phyloP scores from a whole-genome alignment of 148 eudicot species.

The Vaccinium myrtillus region DNA sequence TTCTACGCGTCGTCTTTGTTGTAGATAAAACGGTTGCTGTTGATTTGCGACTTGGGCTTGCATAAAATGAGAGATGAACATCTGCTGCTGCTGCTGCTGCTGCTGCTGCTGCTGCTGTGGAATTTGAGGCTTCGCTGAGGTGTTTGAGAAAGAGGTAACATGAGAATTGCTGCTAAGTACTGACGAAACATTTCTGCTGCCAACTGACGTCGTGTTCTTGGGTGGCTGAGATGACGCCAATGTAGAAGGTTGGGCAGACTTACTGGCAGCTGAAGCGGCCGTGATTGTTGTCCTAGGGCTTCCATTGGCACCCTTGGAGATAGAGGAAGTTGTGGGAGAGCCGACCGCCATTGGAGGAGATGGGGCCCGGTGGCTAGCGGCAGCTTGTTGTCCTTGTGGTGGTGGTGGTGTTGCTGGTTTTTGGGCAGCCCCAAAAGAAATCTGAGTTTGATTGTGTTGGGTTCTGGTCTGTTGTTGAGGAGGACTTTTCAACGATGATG shows the following conservation, averaged over 20 bases:
- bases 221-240: slow-evolving; percentile 53
- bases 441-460: slow-evolving; percentile 70
- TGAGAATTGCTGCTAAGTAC: slow-evolving; percentile 68
- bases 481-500: slow-evolving; percentile 48
- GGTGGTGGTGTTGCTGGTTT: slow-evolving; percentile 40
- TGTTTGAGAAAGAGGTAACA: slow-evolving; percentile 29
- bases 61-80: slow-evolving; percentile 58
- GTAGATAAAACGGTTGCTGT: slow-evolving; percentile 49
- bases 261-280: slow-evolving; percentile 49
- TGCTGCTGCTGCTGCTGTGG: slow-evolving; percentile 60
- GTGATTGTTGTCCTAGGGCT: slow-evolving; percentile 65
- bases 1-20: slow-evolving; percentile 52
- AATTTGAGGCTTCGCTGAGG: slow-evolving; percentile 43
- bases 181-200: slow-evolving; percentile 49
- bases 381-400: slow-evolving; percentile 58
- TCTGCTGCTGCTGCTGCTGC: slow-evolving; percentile 58
- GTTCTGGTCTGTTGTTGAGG: slow-evolving; percentile 55
- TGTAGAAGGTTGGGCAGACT: slow-evolving; percentile 51
- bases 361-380: slow-evolving; percentile 42
- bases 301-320: slow-evolving; percentile 79
- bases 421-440: slow-evolving; percentile 68
- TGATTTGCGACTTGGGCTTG: slow-evolving; percentile 40
- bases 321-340: slow-evolving; percentile 77
- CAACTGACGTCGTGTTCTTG: slow-evolving; percentile 42
- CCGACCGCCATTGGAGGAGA: slow-evolving; percentile 76